A percentile compares a stretch with the other conserved stretches of the same genome.
These are phyloP conservation scores for Chalaropsis thielavioides DNA, from an alignment of 2,329 filamentous ascomycete genomes.

Conservation along the genomic window DNA sequence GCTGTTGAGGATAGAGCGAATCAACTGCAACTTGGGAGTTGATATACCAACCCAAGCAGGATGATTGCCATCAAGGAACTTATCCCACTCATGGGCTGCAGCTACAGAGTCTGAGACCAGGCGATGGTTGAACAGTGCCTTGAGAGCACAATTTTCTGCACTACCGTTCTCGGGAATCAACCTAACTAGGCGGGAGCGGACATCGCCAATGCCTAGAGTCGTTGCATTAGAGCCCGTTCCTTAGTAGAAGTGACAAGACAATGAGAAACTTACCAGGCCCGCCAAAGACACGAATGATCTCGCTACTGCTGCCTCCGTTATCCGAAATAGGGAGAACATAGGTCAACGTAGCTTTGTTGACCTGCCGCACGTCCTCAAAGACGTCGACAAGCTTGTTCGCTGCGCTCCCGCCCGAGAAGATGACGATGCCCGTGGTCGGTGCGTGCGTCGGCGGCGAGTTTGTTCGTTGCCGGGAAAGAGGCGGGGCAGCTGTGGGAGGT, in stretches of 20 bases:
- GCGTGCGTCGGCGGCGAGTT: not conserved
- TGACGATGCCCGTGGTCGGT: constrained; percentile 45
- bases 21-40: constrained; percentile 59
- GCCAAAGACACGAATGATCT: constrained; percentile 86
- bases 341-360: constrained; percentile 52
- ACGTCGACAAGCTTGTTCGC: constrained; percentile 89
- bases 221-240: constrained; percentile 24
- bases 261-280: constrained; percentile 52
- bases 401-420: constrained; percentile 88
- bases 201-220: constrained; percentile 41
- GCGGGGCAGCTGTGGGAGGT: not conserved
- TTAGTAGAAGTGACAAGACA: not conserved
- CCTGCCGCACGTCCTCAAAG: constrained; percentile 53
- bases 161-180: constrained; percentile 58
- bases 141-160: constrained; percentile 59
- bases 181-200: constrained; percentile 57
- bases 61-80: constrained; percentile 74
- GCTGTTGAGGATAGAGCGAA: constrained; percentile 61
- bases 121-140: constrained; percentile 74
- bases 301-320: constrained; percentile 87
- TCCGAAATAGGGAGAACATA: constrained; percentile 93
- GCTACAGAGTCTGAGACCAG: constrained; percentile 43
- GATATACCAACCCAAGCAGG: constrained; percentile 57
- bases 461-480: not conserved
- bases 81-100: constrained; percentile 70